Conservation (phyloP, 352 stramenopile species). For the Pythium scleroteichum region DNA sequence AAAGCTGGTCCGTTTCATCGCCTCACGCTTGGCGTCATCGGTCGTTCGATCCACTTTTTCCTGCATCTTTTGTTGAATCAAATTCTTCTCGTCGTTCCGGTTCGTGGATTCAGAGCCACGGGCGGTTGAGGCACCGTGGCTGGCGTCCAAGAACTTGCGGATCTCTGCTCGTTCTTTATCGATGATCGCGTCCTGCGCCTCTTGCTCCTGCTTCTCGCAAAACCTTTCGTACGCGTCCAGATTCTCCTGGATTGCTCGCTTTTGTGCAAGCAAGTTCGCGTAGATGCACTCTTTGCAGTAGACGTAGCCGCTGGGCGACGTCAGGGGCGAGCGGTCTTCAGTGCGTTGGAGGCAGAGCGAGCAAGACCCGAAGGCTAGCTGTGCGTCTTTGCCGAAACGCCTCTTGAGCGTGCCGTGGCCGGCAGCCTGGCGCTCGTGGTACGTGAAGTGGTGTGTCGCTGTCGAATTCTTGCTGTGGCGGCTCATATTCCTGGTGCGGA, state of each 20-base stretch:
- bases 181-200: slow-evolving; percentile 49
- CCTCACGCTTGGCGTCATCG: slow-evolving; percentile 67
- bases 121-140: slow-evolving; percentile 12
- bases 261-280: slow-evolving; percentile 81
- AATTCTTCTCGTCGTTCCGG: slow-evolving; percentile 20
- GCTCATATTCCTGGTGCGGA: slow-evolving; percentile 44
- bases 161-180: slow-evolving; percentile 56
- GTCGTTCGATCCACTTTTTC: slow-evolving; percentile 78
- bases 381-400: slow-evolving; percentile 76
- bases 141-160: slow-evolving; percentile 50
- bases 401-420: slow-evolving; percentile 84
- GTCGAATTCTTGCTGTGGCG: slow-evolving; percentile 90
- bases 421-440: slow-evolving; percentile 72
- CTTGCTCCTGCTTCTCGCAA: slow-evolving; percentile 47
- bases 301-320: slow-evolving; percentile 69
- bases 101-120: not conserved
- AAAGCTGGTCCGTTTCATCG: slow-evolving; percentile 84
- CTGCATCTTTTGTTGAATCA: slow-evolving; percentile 46
- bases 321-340: slow-evolving; percentile 56
- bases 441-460: slow-evolving; percentile 86
- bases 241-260: slow-evolving; percentile 78
- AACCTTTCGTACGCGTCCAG: slow-evolving; percentile 62
- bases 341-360: slow-evolving; percentile 74
- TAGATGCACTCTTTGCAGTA: slow-evolving; percentile 91
- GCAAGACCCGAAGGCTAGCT: slow-evolving; percentile 77